These are phyloP conservation scores for Colletotrichum magnum DNA, from an alignment of 2,329 filamentous ascomycete species.

Conservation along the genomic window DNA sequence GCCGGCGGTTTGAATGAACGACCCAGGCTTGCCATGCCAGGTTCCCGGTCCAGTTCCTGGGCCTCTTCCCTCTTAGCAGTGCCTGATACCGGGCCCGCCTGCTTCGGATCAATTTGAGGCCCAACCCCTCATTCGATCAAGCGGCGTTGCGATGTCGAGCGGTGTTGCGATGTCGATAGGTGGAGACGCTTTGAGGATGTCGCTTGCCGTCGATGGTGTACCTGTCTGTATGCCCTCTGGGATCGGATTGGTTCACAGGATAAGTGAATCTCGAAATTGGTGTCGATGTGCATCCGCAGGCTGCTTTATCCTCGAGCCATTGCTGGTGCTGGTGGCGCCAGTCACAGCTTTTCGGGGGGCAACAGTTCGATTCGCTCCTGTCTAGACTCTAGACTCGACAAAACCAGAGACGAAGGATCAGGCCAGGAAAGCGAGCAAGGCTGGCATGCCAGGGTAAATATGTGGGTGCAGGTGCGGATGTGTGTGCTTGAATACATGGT, in stretches of 20 bases:
- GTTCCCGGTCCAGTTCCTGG: conserved; percentile 17
- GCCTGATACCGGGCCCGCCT: neutral
- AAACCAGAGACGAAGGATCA: conserved; percentile 1
- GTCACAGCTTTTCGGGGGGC: too few species aligned
- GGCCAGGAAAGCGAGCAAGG: conserved; percentile 8
- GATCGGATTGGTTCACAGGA: too few species aligned
- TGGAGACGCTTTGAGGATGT: neutral
- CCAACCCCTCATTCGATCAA: neutral
- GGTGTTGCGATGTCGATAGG: neutral
- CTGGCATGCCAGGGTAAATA: conserved; percentile 3
- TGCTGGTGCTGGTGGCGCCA: too few species aligned
- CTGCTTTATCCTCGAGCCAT: too few species aligned
- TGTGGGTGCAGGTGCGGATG: neutral
- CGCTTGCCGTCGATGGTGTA: neutral
- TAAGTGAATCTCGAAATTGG: neutral
- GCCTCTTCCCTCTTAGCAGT: conserved; percentile 12
- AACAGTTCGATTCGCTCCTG: too few species aligned
- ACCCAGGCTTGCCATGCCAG: conserved; percentile 62
- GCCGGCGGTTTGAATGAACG: conserved; percentile 64
- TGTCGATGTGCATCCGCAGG: neutral
- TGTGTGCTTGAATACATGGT: too few species aligned
- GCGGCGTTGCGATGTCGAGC: neutral
- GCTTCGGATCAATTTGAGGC: neutral
- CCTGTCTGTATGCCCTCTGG: too few species aligned
- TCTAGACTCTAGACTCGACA: neutral